Conservation (phyloP, 768 basidiomycete genomes). For the Suillus placidus region DNA sequence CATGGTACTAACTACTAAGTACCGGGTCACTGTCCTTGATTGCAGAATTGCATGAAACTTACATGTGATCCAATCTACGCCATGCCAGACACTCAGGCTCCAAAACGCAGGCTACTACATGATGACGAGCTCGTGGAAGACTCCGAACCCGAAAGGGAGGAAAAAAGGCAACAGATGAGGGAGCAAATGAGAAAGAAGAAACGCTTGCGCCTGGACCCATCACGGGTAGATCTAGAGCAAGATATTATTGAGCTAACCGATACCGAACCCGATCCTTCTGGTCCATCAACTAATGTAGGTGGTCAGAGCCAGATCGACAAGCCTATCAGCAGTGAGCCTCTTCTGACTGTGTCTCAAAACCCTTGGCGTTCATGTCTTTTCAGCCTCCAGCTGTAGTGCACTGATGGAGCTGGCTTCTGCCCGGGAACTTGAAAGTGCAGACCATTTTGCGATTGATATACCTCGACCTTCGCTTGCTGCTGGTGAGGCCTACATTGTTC, state of each 20-base stretch:
- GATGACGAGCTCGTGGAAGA: slow-evolving; percentile 58
- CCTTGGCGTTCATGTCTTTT: not conserved
- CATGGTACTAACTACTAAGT: not conserved
- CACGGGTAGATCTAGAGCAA: not conserved
- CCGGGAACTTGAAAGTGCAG: not conserved
- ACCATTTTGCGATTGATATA: not conserved
- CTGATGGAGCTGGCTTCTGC: not conserved
- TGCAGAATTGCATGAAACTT: not conserved
- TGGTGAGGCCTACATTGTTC: not conserved
- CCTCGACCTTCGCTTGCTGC: not conserved
- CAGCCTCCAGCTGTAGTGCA: not conserved
- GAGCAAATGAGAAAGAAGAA: slow-evolving; percentile 22
- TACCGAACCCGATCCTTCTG: not conserved
- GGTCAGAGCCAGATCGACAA: not conserved
- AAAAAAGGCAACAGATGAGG: slow-evolving; percentile 29
- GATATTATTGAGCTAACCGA: slow-evolving; percentile 8
- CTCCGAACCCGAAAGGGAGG: slow-evolving; percentile 71
- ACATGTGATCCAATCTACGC: not conserved
- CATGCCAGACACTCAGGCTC: not conserved
- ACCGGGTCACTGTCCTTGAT: not conserved
- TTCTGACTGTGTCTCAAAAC: not conserved
- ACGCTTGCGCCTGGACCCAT: not conserved
- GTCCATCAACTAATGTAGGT: not conserved
- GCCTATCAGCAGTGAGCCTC: not conserved
- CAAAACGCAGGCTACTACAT: not conserved